Conservation (phyloP, 1,284 basidiomycete genomes). For the Moesziomyces sp. region DNA sequence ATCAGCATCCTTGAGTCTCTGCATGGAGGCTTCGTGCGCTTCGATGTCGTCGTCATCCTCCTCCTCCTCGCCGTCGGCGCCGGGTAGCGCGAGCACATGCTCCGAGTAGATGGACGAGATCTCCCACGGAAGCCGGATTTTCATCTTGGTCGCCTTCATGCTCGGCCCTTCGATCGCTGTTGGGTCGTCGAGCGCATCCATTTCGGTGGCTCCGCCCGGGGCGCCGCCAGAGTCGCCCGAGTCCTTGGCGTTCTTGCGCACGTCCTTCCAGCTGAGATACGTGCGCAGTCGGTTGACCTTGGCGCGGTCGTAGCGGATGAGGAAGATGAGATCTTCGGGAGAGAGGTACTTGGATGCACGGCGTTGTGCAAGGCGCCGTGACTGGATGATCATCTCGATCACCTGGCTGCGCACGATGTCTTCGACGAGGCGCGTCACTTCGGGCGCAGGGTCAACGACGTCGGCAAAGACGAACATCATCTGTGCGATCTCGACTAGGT, state of each 20-base stretch:
- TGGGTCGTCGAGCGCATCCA: slow-evolving; percentile 42
- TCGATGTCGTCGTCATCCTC: slow-evolving; percentile 87
- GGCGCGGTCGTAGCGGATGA: slow-evolving; percentile 91
- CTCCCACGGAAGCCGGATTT: slow-evolving; percentile 96
- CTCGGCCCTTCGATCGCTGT: slow-evolving; percentile 66
- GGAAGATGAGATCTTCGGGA: slow-evolving; percentile 94
- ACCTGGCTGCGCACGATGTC: slow-evolving; percentile 94
- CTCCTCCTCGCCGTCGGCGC: slow-evolving; percentile 90
- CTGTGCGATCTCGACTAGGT: slow-evolving; percentile 78
- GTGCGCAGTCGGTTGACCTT: slow-evolving; percentile 93
- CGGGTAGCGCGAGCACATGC: slow-evolving; percentile 71
- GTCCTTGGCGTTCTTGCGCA: slow-evolving; percentile 93
- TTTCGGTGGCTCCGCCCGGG: slow-evolving; percentile 22
- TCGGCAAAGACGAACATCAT: slow-evolving; percentile 98
- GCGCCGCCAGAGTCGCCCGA: slow-evolving; percentile 75
- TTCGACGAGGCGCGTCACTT: slow-evolving; percentile 90
- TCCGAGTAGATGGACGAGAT: slow-evolving; percentile 85
- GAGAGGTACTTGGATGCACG: slow-evolving; percentile 86
- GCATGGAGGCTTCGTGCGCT: slow-evolving; percentile 91
- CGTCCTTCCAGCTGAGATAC: slow-evolving; percentile 98
- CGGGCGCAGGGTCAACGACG: slow-evolving; percentile 85
- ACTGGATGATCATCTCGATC: slow-evolving; percentile 91
- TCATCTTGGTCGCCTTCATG: slow-evolving; percentile 88
- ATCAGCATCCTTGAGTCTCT: slow-evolving; percentile 83
- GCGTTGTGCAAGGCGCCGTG: slow-evolving; percentile 81